Conservation (phyloP, 441 rosid species). For the Hura crepitans region DNA sequence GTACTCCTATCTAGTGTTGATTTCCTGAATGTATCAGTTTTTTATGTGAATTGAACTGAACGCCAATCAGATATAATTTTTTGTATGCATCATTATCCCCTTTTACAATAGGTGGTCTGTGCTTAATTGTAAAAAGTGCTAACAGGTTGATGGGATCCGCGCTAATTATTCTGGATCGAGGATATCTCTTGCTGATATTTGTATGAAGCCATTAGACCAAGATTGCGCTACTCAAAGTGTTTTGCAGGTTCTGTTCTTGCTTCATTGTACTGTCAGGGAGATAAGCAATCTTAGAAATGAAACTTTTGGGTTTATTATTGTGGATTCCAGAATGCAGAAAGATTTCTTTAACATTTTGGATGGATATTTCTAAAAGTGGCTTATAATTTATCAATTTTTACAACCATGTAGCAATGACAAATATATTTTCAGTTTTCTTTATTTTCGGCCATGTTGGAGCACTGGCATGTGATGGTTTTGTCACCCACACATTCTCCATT, state of each 20-base stretch:
- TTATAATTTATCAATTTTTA: background rate
- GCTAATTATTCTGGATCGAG: slow-evolving; percentile 80
- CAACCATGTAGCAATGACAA: background rate
- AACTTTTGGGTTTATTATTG: background rate
- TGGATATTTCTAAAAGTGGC: background rate
- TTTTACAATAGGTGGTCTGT: slow-evolving; percentile 5
- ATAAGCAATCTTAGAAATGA: slow-evolving; percentile 10
- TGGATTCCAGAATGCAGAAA: background rate
- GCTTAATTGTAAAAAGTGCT: slow-evolving; percentile 19
- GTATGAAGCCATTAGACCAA: slow-evolving; percentile 87
- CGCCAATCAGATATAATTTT: background rate
- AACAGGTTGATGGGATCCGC: slow-evolving; percentile 78
- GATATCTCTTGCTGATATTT: slow-evolving; percentile 84
- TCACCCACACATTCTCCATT: too few species aligned
- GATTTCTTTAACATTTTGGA: background rate
- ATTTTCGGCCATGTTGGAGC: background rate
- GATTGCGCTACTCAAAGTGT: slow-evolving; percentile 97
- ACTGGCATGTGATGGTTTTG: background rate
- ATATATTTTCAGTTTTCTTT: background rate
- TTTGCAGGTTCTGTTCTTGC: slow-evolving; percentile 59
- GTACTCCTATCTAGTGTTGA: slow-evolving; percentile 33
- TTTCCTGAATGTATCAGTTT: background rate
- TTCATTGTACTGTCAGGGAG: slow-evolving; percentile 3
- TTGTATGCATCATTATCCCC: background rate
- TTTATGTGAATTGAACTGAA: slow-evolving; percentile 2